Evolutionary conservation across 192 early-diverging fungal species (phyloP).

Genomic region (Pecoramyces ruminantium): DNA sequence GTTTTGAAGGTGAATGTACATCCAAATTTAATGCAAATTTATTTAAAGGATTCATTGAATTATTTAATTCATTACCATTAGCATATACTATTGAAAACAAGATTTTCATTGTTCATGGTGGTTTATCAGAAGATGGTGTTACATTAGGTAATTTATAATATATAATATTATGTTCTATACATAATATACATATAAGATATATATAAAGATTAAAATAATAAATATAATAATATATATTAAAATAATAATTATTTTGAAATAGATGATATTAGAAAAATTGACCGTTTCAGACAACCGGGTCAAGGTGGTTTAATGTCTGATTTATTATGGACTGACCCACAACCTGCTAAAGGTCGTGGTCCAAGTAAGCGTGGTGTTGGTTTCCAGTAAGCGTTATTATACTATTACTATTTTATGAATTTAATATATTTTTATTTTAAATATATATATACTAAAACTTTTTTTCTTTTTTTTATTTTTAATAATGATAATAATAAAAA

Average conservation of each 20-base stretch:
- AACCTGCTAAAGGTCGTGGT: constrained; percentile 57
- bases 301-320: constrained; percentile 76
- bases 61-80: constrained; percentile 85
- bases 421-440: too few relatives aligned
- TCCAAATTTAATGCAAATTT: constrained; percentile 81
- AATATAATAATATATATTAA: too few relatives aligned
- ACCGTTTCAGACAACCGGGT: constrained; percentile 67
- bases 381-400: constrained; percentile 47
- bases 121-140: constrained; percentile 63
- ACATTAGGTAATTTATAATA: constrained; percentile 42
- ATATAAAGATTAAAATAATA: too few relatives aligned
- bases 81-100: constrained; percentile 79
- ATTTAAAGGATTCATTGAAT: constrained; percentile 89
- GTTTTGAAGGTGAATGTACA: constrained; percentile 95
- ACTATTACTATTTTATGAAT: too few relatives aligned
- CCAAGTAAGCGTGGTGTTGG: constrained; percentile 87
- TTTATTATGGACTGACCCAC: constrained; percentile 95
- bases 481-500: neutral
- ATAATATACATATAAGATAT: too few relatives aligned
- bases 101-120: constrained; percentile 94
- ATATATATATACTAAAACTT: too few relatives aligned
- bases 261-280: constrained; percentile 53
- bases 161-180: too few relatives aligned
- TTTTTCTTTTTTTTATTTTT: too few relatives aligned
- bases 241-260: neutral